Evolutionary conservation across 1,284 basidiomycete species (phyloP), one percentile per base, ranked within the genome.

Genomic region (Thecaphora thlaspeos): DNA sequence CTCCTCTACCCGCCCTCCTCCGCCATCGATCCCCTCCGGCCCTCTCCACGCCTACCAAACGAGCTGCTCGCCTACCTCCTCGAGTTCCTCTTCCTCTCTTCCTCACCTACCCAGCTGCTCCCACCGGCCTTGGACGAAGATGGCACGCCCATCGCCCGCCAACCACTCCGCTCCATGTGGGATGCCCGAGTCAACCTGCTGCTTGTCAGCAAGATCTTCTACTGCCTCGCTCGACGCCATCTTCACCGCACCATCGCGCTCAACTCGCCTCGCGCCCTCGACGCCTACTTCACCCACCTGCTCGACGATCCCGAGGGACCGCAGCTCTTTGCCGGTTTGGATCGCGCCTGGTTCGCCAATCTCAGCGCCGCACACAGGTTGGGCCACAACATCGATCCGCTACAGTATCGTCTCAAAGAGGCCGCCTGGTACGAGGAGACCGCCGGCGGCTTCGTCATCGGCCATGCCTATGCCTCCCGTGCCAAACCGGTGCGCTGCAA

Each of bases 361-460:
- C 21, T 60, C 12, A 44, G 50, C 1, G 44, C 50, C 2, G 17
- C 55, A 4, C 24, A 21, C 4, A 41, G 51, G 21, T 17, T 24
- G 0, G 45, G 48, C 3, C 3, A 47, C 3, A 37, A 22, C 2
- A 9, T 61, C 0, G 47, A 61, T 15, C 62, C 58, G 17, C 18
- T 58, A 0, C 23, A 24, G 21, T 18, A 48, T 34, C 39, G 37
- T n/a, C 26, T 66, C 18, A 12, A 43, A 2, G 58, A 66, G 32
- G 58, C 52, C 1, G 62, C 41, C 2, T 66, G 62, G 62, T 66
- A 55, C 36, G 51, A 61, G 14, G 55, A 61, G 45, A 45, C 55
- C 39, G 45, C 51, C 10, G 55, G 62, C 10, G 62, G 62, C 8
- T 66, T 61, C 21, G 41, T 66, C 5, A 51, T 66, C 1, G 62